phyloP scores from a whole-genome alignment of 2,329 filamentous ascomycete species.

The Colletotrichum echinochloae region DNA sequence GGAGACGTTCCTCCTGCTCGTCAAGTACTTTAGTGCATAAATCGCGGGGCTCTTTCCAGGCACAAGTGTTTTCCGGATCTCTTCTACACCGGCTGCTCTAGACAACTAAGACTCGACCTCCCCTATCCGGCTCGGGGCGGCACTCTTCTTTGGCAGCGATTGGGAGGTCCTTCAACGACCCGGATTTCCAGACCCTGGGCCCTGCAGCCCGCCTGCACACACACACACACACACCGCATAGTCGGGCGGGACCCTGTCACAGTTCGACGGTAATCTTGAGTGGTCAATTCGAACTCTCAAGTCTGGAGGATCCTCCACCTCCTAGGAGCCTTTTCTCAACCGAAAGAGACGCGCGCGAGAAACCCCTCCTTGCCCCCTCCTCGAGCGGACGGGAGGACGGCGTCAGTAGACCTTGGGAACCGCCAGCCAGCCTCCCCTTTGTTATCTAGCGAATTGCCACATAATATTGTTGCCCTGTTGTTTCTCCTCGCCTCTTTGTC shows the following conservation, averaged over 20 bases:
- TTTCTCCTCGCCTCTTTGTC: neutral
- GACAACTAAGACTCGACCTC: neutral
- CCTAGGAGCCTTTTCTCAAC: conserved; percentile 5
- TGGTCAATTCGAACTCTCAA: conserved; percentile 17
- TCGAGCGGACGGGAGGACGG: conserved; percentile 7
- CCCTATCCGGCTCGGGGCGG: neutral
- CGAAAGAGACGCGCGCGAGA: conserved; percentile 12
- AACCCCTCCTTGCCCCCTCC: conserved; percentile 2
- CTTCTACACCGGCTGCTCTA: no score
- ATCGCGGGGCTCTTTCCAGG: neutral
- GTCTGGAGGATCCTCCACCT: conserved; percentile 8
- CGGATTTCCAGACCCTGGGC: conserved; percentile 3
- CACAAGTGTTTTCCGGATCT: no score
- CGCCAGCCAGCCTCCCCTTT: conserved; percentile 16
- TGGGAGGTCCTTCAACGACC: conserved; percentile 3
- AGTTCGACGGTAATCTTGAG: conserved; percentile 24
- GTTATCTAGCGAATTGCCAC: neutral
- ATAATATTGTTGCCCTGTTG: neutral
- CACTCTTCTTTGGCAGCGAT: neutral
- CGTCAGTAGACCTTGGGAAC: conserved; percentile 1
- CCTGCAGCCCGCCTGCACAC: conserved; percentile 13
- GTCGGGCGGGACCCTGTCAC: conserved; percentile 33
- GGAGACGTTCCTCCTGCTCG: neutral
- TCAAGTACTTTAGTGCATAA: neutral
- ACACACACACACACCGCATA: conserved; percentile 29